Evolutionary conservation across 2,329 filamentous ascomycete species (phyloP).

Genomic region (Fusarium sp.): DNA sequence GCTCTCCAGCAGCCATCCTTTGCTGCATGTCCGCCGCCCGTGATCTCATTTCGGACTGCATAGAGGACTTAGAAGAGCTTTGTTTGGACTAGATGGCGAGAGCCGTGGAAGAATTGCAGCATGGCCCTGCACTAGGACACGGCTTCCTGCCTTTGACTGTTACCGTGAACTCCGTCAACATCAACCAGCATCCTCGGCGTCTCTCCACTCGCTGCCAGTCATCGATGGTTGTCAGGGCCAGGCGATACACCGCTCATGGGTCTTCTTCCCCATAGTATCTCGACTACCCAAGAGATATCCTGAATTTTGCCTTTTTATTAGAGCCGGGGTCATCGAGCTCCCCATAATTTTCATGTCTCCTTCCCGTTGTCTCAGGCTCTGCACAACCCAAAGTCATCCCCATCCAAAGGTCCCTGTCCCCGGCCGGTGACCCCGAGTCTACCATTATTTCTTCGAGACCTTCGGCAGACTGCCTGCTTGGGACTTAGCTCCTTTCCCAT

Average conservation of each 20-base stretch:
- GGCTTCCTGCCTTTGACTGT: slow-evolving; percentile 52
- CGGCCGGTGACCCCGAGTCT: slow-evolving; percentile 50
- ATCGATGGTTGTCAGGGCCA: slow-evolving; percentile 24
- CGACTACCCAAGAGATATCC: slow-evolving; percentile 30
- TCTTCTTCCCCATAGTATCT: slow-evolving; percentile 31
- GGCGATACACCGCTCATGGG: slow-evolving; percentile 35
- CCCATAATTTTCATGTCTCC: slow-evolving; percentile 56
- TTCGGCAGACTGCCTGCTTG: slow-evolving; percentile 45
- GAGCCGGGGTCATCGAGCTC: slow-evolving; percentile 50
- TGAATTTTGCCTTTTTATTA: slow-evolving; percentile 42
- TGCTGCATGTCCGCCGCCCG: slow-evolving; percentile 39
- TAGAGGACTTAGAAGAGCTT: slow-evolving; percentile 34
- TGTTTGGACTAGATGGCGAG: slow-evolving; percentile 52
- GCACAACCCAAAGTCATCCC: slow-evolving; percentile 55
- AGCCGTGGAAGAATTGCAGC: slow-evolving; percentile 36
- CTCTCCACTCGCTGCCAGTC: slow-evolving; percentile 32
- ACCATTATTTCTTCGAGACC: slow-evolving; percentile 43
- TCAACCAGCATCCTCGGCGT: slow-evolving; percentile 20
- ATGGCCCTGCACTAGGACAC: slow-evolving; percentile 47
- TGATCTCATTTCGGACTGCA: slow-evolving; percentile 41
- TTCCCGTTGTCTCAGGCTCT: slow-evolving; percentile 62
- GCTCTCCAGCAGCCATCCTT: slow-evolving; percentile 31
- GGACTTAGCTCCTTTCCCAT: slow-evolving; percentile 36
- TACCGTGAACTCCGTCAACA: slow-evolving; percentile 36
- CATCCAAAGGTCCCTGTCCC: slow-evolving; percentile 48